Base-by-base conservation (phyloP, 192 early-diverging fungal genomes). In the Gamsiella multidivaricata region DNA sequence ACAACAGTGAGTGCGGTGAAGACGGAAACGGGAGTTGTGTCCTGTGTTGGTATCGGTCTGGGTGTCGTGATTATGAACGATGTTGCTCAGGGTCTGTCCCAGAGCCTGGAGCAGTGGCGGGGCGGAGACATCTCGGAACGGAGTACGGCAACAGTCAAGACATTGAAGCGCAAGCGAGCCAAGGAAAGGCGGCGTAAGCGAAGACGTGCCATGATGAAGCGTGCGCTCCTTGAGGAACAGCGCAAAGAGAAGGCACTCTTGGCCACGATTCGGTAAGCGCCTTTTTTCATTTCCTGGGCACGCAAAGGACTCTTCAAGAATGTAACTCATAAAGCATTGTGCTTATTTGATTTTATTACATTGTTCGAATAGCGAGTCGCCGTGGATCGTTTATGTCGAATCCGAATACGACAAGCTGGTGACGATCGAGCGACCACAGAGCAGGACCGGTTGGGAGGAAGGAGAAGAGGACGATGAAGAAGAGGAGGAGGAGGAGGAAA, bases 221-320 rank as follows among this genome's bases (percentile, higher is more conserved):
- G 61, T 8, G 65, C 55, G 6, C 60, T 69, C 15, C 25, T 69
- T 42, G 74, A 64, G 49, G 74, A 78, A 28, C 65, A 69, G 26
- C 60, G 74, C 5, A 78, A 78, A 58, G 74, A 78, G 46, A 69
- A 78, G 55, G 74, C 74, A 4, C 37, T 78, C 10, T 29, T 78
- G 32, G 74, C 74, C 6, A 78, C 65, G 9, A 78, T 78, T 64
- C 54, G 74, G 74, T 78, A 69, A 45, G 47, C 9, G 3, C 7
- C 20, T 17, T 8, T 3, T 31, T 29, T 10, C 4, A 31, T 0
- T 0, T 26, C 10, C 12, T 26, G 26, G 26, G 45, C 9, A 46
- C 9, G 4, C 10, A 46, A 46, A 18, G 14, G 39, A 41, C 39
- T 41, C 39, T 41, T 14, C 39, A 10, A 41, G 39, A 14, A n/a